Evolutionary conservation across 2,329 filamentous ascomycete species (phyloP).

Genomic region (Delphinella strobiligena): DNA sequence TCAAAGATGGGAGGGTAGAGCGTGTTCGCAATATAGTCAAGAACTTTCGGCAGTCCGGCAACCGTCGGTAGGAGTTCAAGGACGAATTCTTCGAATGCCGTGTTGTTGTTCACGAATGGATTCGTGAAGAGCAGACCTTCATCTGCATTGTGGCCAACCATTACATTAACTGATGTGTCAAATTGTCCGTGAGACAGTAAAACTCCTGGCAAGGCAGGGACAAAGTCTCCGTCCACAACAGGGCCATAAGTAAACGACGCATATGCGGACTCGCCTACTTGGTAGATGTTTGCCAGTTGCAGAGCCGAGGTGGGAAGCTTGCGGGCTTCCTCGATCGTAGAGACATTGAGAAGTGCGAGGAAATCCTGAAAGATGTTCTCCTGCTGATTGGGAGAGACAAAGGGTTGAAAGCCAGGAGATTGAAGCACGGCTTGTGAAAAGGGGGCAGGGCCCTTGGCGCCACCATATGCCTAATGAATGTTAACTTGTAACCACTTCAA

Average conservation of each 20-base stretch:
- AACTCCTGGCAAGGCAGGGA: slow-evolving; percentile 33
- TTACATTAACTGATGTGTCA: slow-evolving; percentile 32
- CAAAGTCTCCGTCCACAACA: slow-evolving; percentile 38
- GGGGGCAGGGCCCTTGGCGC: slow-evolving; percentile 27
- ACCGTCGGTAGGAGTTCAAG: slow-evolving; percentile 18
- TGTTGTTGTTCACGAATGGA: slow-evolving; percentile 23
- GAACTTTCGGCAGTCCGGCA: slow-evolving; percentile 14
- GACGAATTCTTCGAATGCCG: slow-evolving; percentile 18
- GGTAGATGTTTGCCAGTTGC: slow-evolving; percentile 32
- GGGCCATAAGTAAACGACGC: slow-evolving; percentile 35
- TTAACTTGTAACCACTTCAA: not conserved
- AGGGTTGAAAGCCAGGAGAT: slow-evolving; percentile 32
- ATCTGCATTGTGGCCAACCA: slow-evolving; percentile 32
- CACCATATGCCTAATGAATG: slow-evolving; percentile 28
- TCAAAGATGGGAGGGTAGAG: slow-evolving; percentile 41
- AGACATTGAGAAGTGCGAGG: slow-evolving; percentile 30
- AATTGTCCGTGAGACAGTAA: slow-evolving; percentile 33
- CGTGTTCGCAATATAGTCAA: slow-evolving; percentile 30
- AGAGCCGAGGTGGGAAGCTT: slow-evolving; percentile 27
- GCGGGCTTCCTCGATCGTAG: slow-evolving; percentile 32
- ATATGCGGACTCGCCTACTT: slow-evolving; percentile 27
- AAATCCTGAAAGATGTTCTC: slow-evolving; percentile 29
- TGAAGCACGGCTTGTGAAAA: slow-evolving; percentile 36
- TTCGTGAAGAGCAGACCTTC: slow-evolving; percentile 35
- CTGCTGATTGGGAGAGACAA: slow-evolving; percentile 22